These are phyloP conservation scores for Withania somnifera DNA, from an alignment of 305 asterid species.

Conservation along the genomic window DNA sequence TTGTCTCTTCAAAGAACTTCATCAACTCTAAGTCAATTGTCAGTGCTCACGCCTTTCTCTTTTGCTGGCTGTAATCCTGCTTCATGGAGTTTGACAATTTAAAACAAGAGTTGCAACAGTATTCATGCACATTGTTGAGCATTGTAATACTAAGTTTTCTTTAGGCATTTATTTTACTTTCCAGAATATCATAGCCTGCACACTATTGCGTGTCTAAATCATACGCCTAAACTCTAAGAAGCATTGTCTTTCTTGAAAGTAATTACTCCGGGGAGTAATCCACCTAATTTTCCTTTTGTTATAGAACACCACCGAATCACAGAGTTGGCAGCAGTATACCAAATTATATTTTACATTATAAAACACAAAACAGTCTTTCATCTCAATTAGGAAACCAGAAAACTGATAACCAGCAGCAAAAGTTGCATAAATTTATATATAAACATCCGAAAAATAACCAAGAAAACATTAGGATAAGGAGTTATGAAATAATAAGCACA, in stretches of 20 bases:
- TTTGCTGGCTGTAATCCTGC: not conserved
- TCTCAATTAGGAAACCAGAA: not conserved
- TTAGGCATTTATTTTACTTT: not conserved
- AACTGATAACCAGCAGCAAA: not conserved
- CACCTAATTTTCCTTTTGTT: not conserved
- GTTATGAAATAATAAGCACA: not conserved
- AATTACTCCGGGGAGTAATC: not conserved
- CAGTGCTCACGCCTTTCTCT: not conserved
- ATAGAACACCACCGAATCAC: not conserved
- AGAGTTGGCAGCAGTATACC: not conserved
- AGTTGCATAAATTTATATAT: not conserved
- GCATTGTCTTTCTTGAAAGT: not conserved
- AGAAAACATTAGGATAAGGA: not conserved
- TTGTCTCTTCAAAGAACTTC: not conserved
- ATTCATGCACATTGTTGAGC: not conserved
- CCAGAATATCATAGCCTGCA: not conserved
- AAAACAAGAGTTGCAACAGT: not conserved
- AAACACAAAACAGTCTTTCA: not conserved
- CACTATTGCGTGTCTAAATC: not conserved
- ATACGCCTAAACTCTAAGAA: not conserved
- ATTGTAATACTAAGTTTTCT: not conserved
- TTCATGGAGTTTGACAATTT: not conserved
- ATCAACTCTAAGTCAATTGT: not conserved
- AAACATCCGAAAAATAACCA: not conserved
- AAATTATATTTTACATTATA: not conserved